Base-by-base conservation (phyloP, 176 grass and related monocot genomes). In the Oryza brachyantha region DNA sequence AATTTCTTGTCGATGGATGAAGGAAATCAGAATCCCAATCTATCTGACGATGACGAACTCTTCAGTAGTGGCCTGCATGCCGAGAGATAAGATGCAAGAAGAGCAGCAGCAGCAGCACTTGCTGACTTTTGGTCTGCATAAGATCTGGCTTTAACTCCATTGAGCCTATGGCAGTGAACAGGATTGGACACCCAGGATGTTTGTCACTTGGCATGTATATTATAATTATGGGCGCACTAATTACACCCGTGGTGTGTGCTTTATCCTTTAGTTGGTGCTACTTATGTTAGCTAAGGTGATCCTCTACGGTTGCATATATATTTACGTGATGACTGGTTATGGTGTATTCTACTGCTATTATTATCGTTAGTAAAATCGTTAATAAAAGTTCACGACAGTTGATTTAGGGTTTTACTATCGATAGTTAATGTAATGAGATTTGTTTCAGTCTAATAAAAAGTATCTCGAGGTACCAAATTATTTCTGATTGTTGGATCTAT, bases 101-200 rank as follows among this genome's bases (percentile, higher is more conserved):
- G 13, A n/a, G n/a, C n/a, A n/a, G n/a, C n/a, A n/a, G 46, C 10
- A 73, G 59, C 68, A 60, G 61, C 69, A 66, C 61, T 75, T 86
- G 46, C 70, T 61, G 77, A 86, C 61, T 86, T 74, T 74, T 22
- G 61, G 25, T 26, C 7, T 22, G 3, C 1, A 70, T 17, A 16
- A 72, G 36, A 73, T 80, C 14, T 35, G 28, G 57, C 68, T 73
- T 85, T 55, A 38, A 17, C 10, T 14, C 46, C 25, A 68, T 28
- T 2, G 21, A 42, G 24, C 38, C 29, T 19, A 31, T 14, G 41
- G 41, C 29, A 70, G 54, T 77, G 40, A 76, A 70, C 25, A 60
- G 43, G 17, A 83, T 74, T 21, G 72, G 54, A 7, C n/a, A 81
- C 57, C 29, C 43, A 25, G 17, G 13, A 7, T 19, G 3, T 16